Conservation (phyloP, 129 eudicot species). For the Flaveria ramosissima region DNA sequence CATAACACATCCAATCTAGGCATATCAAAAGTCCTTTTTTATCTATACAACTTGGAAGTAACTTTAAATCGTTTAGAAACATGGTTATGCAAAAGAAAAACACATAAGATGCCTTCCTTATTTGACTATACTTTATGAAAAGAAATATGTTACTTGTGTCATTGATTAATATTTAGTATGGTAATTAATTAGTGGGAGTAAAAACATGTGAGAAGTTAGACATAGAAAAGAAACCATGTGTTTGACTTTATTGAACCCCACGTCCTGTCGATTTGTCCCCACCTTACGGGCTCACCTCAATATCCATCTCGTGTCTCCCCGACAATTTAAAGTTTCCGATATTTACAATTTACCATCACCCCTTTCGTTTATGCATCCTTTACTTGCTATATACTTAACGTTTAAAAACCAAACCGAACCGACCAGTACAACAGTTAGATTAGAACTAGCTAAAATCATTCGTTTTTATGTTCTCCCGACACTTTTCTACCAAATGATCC, state of each 20-base stretch:
- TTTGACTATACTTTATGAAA: neutral
- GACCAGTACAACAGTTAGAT: too few species aligned
- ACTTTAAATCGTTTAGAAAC: neutral
- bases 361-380: neutral
- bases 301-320: slow-evolving; percentile 8
- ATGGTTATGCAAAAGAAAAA: neutral
- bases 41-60: too few species aligned
- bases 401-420: too few species aligned
- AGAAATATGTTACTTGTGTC: neutral
- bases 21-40: too few species aligned
- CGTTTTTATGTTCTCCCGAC: too few species aligned
- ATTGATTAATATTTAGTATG: neutral
- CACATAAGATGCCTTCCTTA: neutral
- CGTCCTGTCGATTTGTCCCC: slow-evolving; percentile 70
- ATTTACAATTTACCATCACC: slow-evolving; percentile 1
- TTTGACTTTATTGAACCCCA: slow-evolving; percentile 41
- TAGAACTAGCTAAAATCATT: too few species aligned
- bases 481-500: too few species aligned
- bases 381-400: neutral
- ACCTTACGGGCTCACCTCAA: slow-evolving; percentile 4
- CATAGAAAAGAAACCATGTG: slow-evolving; percentile 34
- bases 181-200: neutral
- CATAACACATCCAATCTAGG: too few species aligned
- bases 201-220: neutral
- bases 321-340: neutral